Base-by-base conservation (phyloP, 345 rosid genomes). In the Bruguiera gymnorhiza region DNA sequence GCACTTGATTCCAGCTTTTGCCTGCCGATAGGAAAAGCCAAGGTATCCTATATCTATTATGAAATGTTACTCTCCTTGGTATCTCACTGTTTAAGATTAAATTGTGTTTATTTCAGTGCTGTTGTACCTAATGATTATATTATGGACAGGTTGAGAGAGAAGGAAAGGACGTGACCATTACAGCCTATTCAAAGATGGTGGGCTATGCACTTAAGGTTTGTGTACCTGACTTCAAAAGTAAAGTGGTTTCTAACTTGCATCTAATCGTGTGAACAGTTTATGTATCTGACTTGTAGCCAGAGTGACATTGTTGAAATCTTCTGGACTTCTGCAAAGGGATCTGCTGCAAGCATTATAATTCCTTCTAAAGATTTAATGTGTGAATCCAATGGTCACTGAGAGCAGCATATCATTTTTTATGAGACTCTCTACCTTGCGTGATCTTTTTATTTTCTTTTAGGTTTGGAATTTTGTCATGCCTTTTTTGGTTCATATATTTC, bases 21-120 rank as follows among this genome's bases (percentile, higher is more conserved):
- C 75, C 89, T 91, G 79, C 96, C 98, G 3, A 89, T 93, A 66
- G 97, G 98, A 66, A 88, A 89, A 86, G 97, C 97, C 62, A 92
- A 92, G 97, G 99, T 92, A 71, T 51, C 27, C 39, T 34, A 43
- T 77, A 46, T 34, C 34, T 20, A 58, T 72, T 26, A 39, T 36
- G 70, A 34, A 32, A 21, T 23, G 32, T 66, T 55, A 1, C 0
- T 13, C 29, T 26, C 60, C 60, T 56, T 21, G 29, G 54, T 56
- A 27, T 56, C 16, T 10, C 30, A 20, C 24, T 10, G 8, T 32
- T 65, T 34, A 6, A 29, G 56, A 76, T 50, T 13, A 43, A n/a
- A 26, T 56, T 66, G 55, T 62, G 52, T 54, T 54, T 8, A 21
- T 10, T 3, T 4, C 5, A 21, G 2, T 21, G 21, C 24, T 21